Evolutionary conservation across 768 basidiomycete genomes (phyloP).

Genomic region (Boletus rufocinnamomeus): DNA sequence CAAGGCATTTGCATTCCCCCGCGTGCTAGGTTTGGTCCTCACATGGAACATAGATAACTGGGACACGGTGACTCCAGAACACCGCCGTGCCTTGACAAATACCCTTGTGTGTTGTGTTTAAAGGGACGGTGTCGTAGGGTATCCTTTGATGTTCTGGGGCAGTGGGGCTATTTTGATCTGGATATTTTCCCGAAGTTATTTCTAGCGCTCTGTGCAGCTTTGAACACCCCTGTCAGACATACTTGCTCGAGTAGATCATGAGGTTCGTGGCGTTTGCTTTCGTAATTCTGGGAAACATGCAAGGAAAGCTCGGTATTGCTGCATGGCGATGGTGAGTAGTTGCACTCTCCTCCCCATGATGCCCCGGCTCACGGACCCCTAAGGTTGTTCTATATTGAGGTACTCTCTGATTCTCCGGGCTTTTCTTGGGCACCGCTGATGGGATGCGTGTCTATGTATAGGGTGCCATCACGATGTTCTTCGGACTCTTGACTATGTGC

Average conservation of each 20-base stretch:
- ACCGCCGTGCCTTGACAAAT: neutral
- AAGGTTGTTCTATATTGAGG: conserved; percentile 76
- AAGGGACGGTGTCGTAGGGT: neutral
- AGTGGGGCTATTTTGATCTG: neutral
- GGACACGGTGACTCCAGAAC: neutral
- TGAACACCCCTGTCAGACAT: neutral
- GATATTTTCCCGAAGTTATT: neutral
- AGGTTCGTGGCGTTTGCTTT: neutral
- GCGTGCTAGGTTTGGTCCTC: neutral
- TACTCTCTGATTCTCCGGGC: conserved; percentile 10
- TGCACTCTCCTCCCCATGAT: neutral
- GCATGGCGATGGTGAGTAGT: conserved; percentile 68
- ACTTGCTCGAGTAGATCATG: neutral
- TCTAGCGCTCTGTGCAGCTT: neutral
- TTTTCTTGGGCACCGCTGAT: neutral
- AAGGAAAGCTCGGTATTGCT: conserved; percentile 62
- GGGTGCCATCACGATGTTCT: conserved; percentile 62
- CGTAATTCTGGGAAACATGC: conserved; percentile 61
- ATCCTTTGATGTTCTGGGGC: neutral
- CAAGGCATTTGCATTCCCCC: neutral
- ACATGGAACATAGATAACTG: neutral
- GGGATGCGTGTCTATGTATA: conserved; percentile 23
- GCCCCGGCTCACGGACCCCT: neutral
- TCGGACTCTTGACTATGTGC: conserved; percentile 58
- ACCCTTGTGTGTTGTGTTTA: neutral